Evolutionary conservation across 495 filamentous ascomycete genomes (phyloP).

Genomic region (Pseudevernia furfuracea): DNA sequence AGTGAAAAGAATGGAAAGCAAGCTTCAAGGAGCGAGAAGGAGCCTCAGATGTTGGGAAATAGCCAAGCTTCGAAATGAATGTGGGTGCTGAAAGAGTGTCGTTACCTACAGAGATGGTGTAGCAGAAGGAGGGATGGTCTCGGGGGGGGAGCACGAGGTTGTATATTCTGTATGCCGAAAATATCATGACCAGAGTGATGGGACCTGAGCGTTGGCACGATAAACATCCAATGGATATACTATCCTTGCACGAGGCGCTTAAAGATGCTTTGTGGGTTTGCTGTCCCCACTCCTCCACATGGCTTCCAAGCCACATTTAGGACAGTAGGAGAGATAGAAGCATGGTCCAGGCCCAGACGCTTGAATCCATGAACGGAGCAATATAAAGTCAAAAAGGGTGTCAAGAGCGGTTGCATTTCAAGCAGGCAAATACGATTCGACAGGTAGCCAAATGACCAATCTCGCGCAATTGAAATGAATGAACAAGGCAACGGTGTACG

Average conservation of each 20-base stretch:
- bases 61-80: slow-evolving; percentile 8
- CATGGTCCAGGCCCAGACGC: background rate
- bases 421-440: background rate
- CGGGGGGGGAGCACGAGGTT: background rate
- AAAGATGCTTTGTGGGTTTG: background rate
- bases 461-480: background rate
- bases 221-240: background rate
- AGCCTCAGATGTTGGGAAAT: background rate
- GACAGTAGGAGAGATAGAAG: background rate
- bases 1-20: background rate
- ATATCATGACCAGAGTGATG: background rate
- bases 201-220: background rate
- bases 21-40: slow-evolving; percentile 4
- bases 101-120: background rate
- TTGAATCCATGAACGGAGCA: background rate
- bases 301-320: background rate
- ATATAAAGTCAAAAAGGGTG: background rate
- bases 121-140: background rate
- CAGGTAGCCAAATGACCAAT: background rate
- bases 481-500: background rate
- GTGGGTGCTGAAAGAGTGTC: slow-evolving; percentile 7
- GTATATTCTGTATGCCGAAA: background rate
- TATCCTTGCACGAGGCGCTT: background rate
- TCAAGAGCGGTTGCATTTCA: background rate
- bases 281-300: slow-evolving; percentile 4